phyloP scores from a whole-genome alignment of 805 yeast genomes.

The Candida insectorum region DNA sequence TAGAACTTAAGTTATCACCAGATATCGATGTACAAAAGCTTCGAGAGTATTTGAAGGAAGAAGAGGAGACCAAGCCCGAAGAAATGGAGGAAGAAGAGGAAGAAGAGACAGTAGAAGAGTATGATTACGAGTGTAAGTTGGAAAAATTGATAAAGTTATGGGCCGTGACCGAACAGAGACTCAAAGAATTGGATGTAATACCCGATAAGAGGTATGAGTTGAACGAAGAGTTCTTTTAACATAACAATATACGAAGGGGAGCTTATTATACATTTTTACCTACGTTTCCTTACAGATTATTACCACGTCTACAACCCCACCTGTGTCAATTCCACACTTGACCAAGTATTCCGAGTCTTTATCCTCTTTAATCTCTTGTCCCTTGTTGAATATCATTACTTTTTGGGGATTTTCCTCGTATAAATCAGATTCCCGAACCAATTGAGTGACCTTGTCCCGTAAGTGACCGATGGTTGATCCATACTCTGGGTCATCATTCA shows the following conservation, averaged over 20 bases:
- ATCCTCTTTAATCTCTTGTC: conserved; percentile 19
- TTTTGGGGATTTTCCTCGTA: conserved; percentile 13
- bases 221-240: conserved; percentile 13
- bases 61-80: neutral
- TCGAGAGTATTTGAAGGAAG: neutral
- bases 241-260: conserved; percentile 6
- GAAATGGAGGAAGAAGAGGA: conserved; percentile 19
- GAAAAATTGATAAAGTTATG: conserved; percentile 58
- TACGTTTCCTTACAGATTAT: conserved; percentile 2
- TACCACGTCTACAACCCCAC: conserved; percentile 34
- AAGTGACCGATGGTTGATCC: conserved; percentile 69
- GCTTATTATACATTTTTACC: conserved; percentile 3
- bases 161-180: conserved; percentile 60
- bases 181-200: conserved; percentile 32
- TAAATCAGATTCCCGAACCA: conserved; percentile 45
- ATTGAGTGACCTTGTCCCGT: conserved; percentile 51
- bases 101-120: conserved; percentile 16
- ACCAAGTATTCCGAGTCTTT: conserved; percentile 30
- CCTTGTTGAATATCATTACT: conserved; percentile 27
- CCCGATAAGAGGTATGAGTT: conserved; percentile 20
- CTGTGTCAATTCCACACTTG: conserved; percentile 40
- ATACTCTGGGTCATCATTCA: conserved; percentile 55
- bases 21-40: neutral
- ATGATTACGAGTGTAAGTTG: conserved; percentile 38
- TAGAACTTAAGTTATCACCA: neutral